Evolutionary conservation across 2,329 filamentous ascomycete species (phyloP), one percentile per base, ranked within the genome.

Genomic region (Stachybotrys echinatus): DNA sequence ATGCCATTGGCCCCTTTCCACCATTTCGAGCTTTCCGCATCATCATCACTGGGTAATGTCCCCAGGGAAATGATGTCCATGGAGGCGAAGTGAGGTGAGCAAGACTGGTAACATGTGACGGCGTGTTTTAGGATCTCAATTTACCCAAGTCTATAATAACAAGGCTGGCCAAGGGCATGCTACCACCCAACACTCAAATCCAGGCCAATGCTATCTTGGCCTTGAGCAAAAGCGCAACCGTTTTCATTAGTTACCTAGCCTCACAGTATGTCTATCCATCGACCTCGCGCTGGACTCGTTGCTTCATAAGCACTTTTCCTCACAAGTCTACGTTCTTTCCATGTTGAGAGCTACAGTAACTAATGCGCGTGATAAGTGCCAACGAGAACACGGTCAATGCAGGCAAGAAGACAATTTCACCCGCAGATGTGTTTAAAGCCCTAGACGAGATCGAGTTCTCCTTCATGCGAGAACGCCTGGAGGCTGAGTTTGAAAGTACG

Each of bases 101-200:
- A 34, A 34, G 27, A 6, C 5, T 12, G 18, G 22, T 45, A 17
- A 45, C 23, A 6, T 23, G 47, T 53, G 37, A 50, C 40, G 5
- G 5, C n/a, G n/a, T 40, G 31, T 7, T 10, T n/a, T 42, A 88
- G 84, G 88, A 92, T 63, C 79, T 92, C 50, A 84, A 77, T 53
- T 76, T 94, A 14, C 89, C 89, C 27, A 90, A 89, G 63, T 90
- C 87, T 6, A 90, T 92, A 69, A 85, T 92, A 56, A 87, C 87
- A 48, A 79, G 88, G 48, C 76, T 94, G 31, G 87, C 88, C 39
- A 92, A 92, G 71, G 86, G 87, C 39, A 87, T 89, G 6, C 73
- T 94, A 5, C 88, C 89, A 1, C 77, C 87, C 6, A 91, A 91
- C 64, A 92, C 88, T 5, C 87, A 90, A 68, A 88, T 92, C 45